phyloP scores from a whole-genome alignment of 2,329 filamentous ascomycete species.

The Monosporascus sp. region DNA sequence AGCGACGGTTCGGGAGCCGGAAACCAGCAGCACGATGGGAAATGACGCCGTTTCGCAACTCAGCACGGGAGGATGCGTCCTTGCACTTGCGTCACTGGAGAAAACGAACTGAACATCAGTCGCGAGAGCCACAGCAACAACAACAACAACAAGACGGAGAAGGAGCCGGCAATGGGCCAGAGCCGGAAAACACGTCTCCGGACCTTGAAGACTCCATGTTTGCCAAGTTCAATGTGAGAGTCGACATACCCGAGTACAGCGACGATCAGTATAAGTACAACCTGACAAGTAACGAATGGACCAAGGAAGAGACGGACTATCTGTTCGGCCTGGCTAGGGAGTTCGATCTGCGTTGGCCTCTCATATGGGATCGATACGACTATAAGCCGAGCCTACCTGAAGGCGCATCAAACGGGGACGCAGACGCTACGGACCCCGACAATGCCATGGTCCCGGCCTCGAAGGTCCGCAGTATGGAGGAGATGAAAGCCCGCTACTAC shows the following conservation, averaged over 20 bases:
- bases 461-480: slow-evolving; percentile 70
- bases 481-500: slow-evolving; percentile 89
- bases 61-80: slow-evolving; percentile 62
- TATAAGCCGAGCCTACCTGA: slow-evolving; percentile 46
- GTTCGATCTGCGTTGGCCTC: slow-evolving; percentile 82
- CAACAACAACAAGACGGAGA: slow-evolving; percentile 18
- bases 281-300: slow-evolving; percentile 74
- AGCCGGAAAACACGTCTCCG: slow-evolving; percentile 32
- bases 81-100: slow-evolving; percentile 78
- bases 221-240: slow-evolving; percentile 81
- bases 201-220: slow-evolving; percentile 59
- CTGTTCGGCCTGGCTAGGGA: slow-evolving; percentile 69
- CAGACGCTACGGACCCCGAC: slow-evolving; percentile 37
- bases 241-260: slow-evolving; percentile 74
- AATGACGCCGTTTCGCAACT: slow-evolving; percentile 67
- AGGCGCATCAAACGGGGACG: slow-evolving; percentile 31
- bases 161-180: slow-evolving; percentile 28
- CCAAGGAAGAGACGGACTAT: slow-evolving; percentile 90
- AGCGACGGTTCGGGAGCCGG: slow-evolving; percentile 47
- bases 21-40: slow-evolving; percentile 61
- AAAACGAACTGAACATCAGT: slow-evolving; percentile 48
- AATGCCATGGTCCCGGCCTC: slow-evolving; percentile 50
- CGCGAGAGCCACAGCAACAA: slow-evolving; percentile 17
- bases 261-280: slow-evolving; percentile 80
- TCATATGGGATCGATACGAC: slow-evolving; percentile 92